A percentile compares a stretch with the other conserved stretches of the same genome.
phyloP scores from a whole-genome alignment of 306 rosid genomes.

The Cucumis melo region DNA sequence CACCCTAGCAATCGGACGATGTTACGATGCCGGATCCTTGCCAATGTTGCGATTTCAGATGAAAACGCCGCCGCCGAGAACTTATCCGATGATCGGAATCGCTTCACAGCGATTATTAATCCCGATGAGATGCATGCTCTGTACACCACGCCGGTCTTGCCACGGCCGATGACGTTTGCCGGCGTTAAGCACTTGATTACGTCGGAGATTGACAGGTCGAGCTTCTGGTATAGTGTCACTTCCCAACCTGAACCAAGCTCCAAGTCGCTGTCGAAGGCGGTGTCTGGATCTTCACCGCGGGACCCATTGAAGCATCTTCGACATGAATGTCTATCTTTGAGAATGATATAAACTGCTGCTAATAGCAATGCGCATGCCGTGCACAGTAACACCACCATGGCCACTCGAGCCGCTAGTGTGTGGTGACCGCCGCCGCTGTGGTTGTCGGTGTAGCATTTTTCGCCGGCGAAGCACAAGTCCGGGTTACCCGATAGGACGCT shows the following conservation, averaged over 20 bases:
- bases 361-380: conserved; percentile 55
- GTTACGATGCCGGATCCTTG: conserved; percentile 79
- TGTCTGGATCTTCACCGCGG: conserved; percentile 24
- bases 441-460: conserved; percentile 21
- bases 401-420: conserved; percentile 54
- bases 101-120: conserved; percentile 47
- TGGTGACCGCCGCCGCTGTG: conserved; percentile 7
- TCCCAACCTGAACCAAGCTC: conserved; percentile 92
- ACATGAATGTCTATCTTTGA: conserved; percentile 20
- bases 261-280: conserved; percentile 33
- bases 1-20: conserved; percentile 77
- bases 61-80: conserved; percentile 63
- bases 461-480: conserved; percentile 46
- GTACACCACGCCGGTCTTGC: conserved; percentile 80
- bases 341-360: conserved; percentile 58
- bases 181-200: conserved; percentile 46
- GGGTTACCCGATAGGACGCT: conserved; percentile 66
- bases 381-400: conserved; percentile 61
- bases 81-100: conserved; percentile 41
- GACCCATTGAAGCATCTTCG: conserved; percentile 14
- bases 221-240: conserved; percentile 80
- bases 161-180: conserved; percentile 54
- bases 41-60: conserved; percentile 73
- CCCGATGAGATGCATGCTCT: conserved; percentile 35
- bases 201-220: conserved; percentile 64